phyloP scores from a whole-genome alignment of 371 early-diverging fungal species.

The Umbelopsis sp. region DNA sequence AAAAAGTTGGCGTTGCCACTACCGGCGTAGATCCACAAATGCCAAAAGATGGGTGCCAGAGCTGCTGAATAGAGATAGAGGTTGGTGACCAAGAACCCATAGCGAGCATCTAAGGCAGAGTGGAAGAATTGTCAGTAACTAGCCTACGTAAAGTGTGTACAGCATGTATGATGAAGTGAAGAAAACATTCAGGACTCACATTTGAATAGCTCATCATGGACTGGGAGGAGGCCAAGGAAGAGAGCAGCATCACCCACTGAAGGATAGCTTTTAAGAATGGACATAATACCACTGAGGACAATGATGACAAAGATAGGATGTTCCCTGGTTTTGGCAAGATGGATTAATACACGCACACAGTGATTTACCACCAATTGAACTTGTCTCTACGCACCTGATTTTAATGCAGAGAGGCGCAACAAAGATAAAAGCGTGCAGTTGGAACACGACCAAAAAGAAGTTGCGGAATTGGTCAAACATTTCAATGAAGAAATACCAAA shows the following conservation, averaged over 20 bases:
- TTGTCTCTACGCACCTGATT: constrained; percentile 54
- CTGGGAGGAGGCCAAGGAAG: constrained; percentile 77
- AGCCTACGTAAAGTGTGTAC: background rate
- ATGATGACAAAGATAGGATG: constrained; percentile 78
- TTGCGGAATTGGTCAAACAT: constrained; percentile 96
- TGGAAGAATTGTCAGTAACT: background rate
- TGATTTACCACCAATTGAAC: too few species aligned
- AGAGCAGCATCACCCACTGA: constrained; percentile 84
- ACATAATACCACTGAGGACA: constrained; percentile 71
- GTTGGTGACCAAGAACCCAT: constrained; percentile 65
- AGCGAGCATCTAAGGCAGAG: constrained; percentile 61
- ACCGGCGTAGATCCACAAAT: constrained; percentile 93
- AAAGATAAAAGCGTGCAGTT: constrained; percentile 85
- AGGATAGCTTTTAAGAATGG: constrained; percentile 92
- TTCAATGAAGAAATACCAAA: constrained; percentile 98
- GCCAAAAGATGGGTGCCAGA: constrained; percentile 89
- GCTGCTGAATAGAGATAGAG: constrained; percentile 74
- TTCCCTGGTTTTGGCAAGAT: constrained; percentile 41
- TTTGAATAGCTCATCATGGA: constrained; percentile 84
- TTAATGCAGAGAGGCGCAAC: constrained; percentile 78
- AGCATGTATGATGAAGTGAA: background rate
- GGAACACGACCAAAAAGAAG: constrained; percentile 92
- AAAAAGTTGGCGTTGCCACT: constrained; percentile 98
- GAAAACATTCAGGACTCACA: constrained; percentile 54
- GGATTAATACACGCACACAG: background rate